Evolutionary conservation across 2,329 filamentous ascomycete species (phyloP).

Genomic region (Aspergillus brasiliensis): DNA sequence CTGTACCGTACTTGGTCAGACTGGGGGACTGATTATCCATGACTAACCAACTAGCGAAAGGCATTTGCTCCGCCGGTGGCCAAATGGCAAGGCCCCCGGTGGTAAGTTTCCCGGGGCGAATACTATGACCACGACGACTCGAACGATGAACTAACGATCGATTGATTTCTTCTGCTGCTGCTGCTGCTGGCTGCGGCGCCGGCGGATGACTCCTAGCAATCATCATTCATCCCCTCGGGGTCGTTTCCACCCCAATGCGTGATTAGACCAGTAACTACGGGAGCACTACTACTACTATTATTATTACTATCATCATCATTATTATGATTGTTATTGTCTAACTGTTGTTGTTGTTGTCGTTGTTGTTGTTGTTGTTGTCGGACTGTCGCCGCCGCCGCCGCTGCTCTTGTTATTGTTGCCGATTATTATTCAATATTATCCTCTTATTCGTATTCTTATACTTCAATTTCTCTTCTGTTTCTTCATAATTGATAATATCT

Average conservation of each 20-base stretch:
- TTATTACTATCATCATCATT: too few relatives aligned
- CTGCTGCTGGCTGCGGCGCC: too few relatives aligned
- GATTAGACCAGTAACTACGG: not conserved
- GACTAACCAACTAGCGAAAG: slow-evolving; percentile 5
- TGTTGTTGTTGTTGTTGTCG: not conserved
- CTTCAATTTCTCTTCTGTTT: not conserved
- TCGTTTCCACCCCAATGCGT: not conserved
- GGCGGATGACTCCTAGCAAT: not conserved
- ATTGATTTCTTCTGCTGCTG: not conserved
- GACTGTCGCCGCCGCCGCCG: too few relatives aligned
- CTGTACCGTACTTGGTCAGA: not conserved
- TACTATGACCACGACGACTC: not conserved
- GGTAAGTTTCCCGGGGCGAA: slow-evolving; percentile 8
- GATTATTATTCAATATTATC: not conserved
- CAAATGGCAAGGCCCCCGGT: slow-evolving; percentile 12
- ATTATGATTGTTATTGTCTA: too few relatives aligned
- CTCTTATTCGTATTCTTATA: not conserved
- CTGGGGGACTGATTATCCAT: not conserved
- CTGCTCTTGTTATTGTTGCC: too few relatives aligned
- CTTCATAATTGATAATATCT: not conserved
- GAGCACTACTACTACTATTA: too few relatives aligned
- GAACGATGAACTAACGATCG: not conserved
- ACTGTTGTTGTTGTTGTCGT: too few relatives aligned
- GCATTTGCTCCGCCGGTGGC: slow-evolving; percentile 12
- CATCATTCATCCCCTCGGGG: not conserved